Percentiles rank a stretch among this genome's conserved stretches.
These are phyloP conservation scores for Bipolaris gigantea DNA, from an alignment of 2,329 filamentous ascomycete genomes.

Conservation along the genomic window DNA sequence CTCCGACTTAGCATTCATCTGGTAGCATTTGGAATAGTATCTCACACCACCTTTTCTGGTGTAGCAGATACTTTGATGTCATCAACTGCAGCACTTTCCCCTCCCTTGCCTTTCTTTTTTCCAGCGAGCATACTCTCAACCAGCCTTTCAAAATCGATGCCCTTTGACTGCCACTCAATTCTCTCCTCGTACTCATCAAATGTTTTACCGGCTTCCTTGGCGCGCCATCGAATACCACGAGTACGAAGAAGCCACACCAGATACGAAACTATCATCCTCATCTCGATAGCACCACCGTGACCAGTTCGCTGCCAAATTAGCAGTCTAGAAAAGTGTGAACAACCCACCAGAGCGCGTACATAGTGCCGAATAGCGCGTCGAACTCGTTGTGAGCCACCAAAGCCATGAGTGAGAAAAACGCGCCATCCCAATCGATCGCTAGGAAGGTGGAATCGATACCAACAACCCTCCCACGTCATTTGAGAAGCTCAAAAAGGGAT, in stretches of 20 bases:
- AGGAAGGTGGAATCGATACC: constrained; percentile 62
- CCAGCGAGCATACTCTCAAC: constrained; percentile 8
- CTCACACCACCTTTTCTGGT: constrained; percentile 5
- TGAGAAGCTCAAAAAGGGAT: constrained; percentile 63
- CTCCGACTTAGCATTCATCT: not conserved
- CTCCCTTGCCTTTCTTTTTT: not conserved
- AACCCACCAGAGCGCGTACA: constrained; percentile 60
- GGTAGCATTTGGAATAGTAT: constrained; percentile 24
- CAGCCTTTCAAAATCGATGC: constrained; percentile 23
- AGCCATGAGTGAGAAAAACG: constrained; percentile 63
- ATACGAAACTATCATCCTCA: constrained; percentile 61
- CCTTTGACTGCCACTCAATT: constrained; percentile 26
- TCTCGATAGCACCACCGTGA: constrained; percentile 56
- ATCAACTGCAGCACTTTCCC: not conserved
- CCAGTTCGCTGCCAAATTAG: too few relatives aligned
- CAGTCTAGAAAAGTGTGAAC: too few relatives aligned
- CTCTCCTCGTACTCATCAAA: constrained; percentile 56
- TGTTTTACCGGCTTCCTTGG: constrained; percentile 42
- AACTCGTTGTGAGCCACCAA: constrained; percentile 61
- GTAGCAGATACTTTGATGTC: not conserved
- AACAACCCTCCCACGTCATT: constrained; percentile 60
- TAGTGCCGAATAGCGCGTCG: constrained; percentile 60
- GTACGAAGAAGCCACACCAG: constrained; percentile 59
- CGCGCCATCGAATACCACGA: constrained; percentile 53
- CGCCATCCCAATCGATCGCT: constrained; percentile 60